A percentile compares a stretch with the other conserved stretches of the same genome.
phyloP scores from a whole-genome alignment of 2,329 filamentous ascomycete genomes.

The Sordariomycetes sp. region DNA sequence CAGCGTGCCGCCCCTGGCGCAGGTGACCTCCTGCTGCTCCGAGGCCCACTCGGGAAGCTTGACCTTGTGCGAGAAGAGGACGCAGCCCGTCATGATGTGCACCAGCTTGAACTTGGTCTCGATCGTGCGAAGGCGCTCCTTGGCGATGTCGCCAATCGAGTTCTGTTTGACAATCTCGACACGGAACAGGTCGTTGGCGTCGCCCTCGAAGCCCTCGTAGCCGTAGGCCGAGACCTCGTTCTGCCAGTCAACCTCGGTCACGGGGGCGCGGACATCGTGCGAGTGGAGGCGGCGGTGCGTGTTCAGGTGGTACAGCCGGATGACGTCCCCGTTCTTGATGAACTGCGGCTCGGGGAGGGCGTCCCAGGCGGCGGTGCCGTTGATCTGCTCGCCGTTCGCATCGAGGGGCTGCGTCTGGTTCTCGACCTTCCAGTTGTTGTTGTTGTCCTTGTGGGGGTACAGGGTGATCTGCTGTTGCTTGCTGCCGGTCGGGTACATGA shows the following conservation, averaged over 20 bases:
- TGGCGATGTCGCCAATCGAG: constrained; percentile 66
- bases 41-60: constrained; percentile 97
- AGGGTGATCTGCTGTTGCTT: constrained; percentile 98
- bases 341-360: constrained; percentile 48
- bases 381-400: constrained; percentile 60
- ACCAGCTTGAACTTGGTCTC: constrained; percentile 93
- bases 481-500: constrained; percentile 96
- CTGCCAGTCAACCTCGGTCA: constrained; percentile 86
- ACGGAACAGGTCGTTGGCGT: constrained; percentile 92
- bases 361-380: constrained; percentile 78
- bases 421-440: constrained; percentile 89
- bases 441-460: constrained; percentile 98
- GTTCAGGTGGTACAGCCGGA: constrained; percentile 71
- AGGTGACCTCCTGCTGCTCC: constrained; percentile 98
- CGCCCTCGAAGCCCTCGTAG: constrained; percentile 90
- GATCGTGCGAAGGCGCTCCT: constrained; percentile 80
- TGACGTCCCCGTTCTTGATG: constrained; percentile 66
- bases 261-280: constrained; percentile 78
- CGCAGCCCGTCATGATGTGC: constrained; percentile 93
- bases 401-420: constrained; percentile 89
- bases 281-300: constrained; percentile 90
- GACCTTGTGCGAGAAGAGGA: constrained; percentile 95
- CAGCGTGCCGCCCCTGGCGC: constrained; percentile 76
- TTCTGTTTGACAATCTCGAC: constrained; percentile 88
- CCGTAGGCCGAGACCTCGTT: constrained; percentile 95